These are phyloP conservation scores for Vicia villosa DNA, from an alignment of 306 rosid species.

Conservation along the genomic window DNA sequence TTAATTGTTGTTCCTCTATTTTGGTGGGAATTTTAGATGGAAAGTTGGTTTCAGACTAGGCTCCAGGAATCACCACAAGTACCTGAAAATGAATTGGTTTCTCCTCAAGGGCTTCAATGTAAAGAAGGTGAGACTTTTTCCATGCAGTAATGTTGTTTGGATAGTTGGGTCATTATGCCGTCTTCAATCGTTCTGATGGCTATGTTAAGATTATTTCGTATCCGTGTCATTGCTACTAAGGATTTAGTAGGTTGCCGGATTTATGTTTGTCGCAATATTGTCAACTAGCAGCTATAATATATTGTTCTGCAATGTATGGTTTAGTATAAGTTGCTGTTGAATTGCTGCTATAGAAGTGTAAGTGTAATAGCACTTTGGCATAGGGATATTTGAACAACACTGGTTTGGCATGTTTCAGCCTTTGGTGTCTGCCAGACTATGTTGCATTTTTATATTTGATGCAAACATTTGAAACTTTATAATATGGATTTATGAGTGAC, in stretches of 20 bases:
- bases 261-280: background rate
- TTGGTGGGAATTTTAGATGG: conserved; percentile 50
- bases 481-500: background rate
- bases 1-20: conserved; percentile 3
- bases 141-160: conserved; percentile 45
- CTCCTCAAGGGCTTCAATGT: conserved; percentile 42
- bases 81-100: conserved; percentile 37
- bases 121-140: conserved; percentile 48
- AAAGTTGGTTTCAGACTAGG: conserved; percentile 71
- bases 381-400: background rate
- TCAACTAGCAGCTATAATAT: background rate
- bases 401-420: background rate
- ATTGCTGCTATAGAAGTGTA: background rate
- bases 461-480: conserved; percentile 4
- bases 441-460: background rate
- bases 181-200: conserved; percentile 12
- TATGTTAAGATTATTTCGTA: conserved; percentile 8
- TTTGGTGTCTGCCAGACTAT: background rate
- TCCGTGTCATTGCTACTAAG: background rate
- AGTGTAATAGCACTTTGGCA: too few relatives aligned
- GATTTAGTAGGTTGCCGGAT: background rate
- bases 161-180: conserved; percentile 24
- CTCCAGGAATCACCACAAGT: conserved; percentile 50
- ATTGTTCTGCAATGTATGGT: too few relatives aligned
- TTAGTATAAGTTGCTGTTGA: background rate